Base-by-base conservation (phyloP, 495 filamentous ascomycete species). In the Hyphodiscus hymeniophilus region DNA sequence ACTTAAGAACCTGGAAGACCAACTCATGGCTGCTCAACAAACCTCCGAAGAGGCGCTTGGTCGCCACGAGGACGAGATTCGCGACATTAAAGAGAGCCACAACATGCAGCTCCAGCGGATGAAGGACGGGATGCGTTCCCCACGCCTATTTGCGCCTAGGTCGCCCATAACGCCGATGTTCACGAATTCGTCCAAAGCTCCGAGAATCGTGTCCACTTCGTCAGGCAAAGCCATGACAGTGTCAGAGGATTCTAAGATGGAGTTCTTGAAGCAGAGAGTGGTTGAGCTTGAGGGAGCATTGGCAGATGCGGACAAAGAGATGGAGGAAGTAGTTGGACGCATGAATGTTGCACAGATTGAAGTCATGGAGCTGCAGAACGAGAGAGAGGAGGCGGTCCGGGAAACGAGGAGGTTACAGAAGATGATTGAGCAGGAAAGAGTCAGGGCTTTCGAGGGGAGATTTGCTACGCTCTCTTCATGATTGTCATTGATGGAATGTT, bases 341-440 rank as follows among this genome's bases (percentile, higher is more conserved):
- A 95, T 98, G 89, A 95, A 89, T 66, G 72, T 79, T 49, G 89
- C 91, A 7, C 92, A 97, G 69, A 89, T 95, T 47, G 89, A 95
- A 66, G 92, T 98, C 31, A 79, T 89, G 60, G 80, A 89, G 58
- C 73, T 98, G 43, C 90, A 96, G 66, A 85, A 85, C 66, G 85
- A 94, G 67, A 80, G 89, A 60, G 92, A 98, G 55, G 85, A 88
- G 51, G 89, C 92, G 32, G 77, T 92, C 56, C 79, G 81, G 42
- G 79, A 85, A 67, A 94, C 91, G 50, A 76, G 84, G 56, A 79
- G 75, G 58, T 73, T 97, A 47, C 82, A 94, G 54, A 62, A 57
- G 34, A 51, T 58, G 52, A 61, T 78, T 44, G 66, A 75, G 47
- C 65, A 69, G 34, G 74, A 75, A 57, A 65, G 50, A 51, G 42